Conservation (phyloP, 805 yeast genomes). For the Pichia nakasei region DNA sequence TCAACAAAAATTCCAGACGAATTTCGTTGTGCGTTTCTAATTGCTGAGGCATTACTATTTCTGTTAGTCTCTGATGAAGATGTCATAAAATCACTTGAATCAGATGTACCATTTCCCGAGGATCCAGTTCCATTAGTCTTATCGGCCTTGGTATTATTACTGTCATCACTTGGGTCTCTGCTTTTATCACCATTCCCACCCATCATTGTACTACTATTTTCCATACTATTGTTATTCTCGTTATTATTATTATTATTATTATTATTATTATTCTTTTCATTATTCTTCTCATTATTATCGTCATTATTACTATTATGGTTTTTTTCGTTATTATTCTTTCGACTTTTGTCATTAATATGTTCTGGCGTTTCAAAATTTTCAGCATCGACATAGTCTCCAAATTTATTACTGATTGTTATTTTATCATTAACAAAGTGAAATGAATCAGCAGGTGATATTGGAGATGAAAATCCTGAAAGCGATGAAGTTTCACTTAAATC, state of each 20-base stretch:
- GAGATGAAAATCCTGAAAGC: neutral
- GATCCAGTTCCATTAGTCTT: neutral
- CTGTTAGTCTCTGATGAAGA: neutral
- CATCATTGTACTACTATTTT: no score
- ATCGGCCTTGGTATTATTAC: neutral
- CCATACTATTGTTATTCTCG: no score
- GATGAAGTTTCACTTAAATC: neutral
- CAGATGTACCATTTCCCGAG: neutral
- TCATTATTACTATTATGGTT: neutral
- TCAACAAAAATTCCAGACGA: slow-evolving; percentile 5
- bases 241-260: neutral
- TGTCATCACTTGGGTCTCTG: neutral
- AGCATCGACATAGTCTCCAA: neutral
- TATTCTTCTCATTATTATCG: neutral
- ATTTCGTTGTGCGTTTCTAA: slow-evolving; percentile 1
- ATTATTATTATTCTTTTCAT: neutral
- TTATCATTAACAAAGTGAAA: slow-evolving; percentile 1
- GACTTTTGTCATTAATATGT: neutral
- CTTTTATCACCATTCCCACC: neutral
- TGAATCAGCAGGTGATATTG: slow-evolving; percentile 1
- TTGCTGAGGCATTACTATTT: neutral
- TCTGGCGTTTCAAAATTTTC: no score
- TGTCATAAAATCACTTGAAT: neutral
- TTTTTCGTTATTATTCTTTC: neutral
- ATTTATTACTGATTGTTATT: neutral